These are phyloP conservation scores for Rubia balearica DNA, from an alignment of 305 asterid species.

Conservation along the genomic window DNA sequence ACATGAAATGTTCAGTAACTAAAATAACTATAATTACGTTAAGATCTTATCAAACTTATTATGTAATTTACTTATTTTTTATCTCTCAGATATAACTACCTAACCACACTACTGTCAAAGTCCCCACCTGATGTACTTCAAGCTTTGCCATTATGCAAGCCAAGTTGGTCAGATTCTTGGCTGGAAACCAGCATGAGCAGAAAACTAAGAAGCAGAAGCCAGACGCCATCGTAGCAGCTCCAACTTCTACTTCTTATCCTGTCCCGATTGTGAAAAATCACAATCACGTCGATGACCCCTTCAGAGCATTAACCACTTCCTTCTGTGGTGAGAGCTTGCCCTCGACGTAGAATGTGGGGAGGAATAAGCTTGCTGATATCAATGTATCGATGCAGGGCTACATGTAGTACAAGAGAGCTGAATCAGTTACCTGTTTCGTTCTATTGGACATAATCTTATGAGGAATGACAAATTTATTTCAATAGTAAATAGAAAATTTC, in stretches of 20 bases:
- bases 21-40: too few relatives aligned
- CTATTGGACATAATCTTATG: too few relatives aligned
- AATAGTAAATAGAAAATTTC: too few relatives aligned
- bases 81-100: too few relatives aligned
- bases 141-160: too few relatives aligned
- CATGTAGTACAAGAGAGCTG: constrained; percentile 16
- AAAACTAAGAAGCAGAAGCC: constrained; percentile 50
- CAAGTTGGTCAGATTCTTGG: constrained; percentile 25
- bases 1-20: too few relatives aligned
- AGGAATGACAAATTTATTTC: too few relatives aligned
- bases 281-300: constrained; percentile 34
- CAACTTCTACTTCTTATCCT: constrained; percentile 38
- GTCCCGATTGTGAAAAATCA: constrained; percentile 30
- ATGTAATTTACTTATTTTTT: too few relatives aligned
- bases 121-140: too few relatives aligned
- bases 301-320: constrained; percentile 5
- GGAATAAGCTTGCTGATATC: constrained; percentile 52
- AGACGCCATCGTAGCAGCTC: constrained; percentile 26
- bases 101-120: too few relatives aligned
- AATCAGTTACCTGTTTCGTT: constrained; percentile 4
- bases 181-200: constrained; percentile 57
- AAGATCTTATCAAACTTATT: too few relatives aligned
- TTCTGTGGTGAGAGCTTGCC: constrained; percentile 60
- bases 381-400: constrained; percentile 41
- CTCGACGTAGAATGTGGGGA: constrained; percentile 38